Conservation (phyloP, 192 early-diverging fungal species). For the Rhizoclosmatium globosum region DNA sequence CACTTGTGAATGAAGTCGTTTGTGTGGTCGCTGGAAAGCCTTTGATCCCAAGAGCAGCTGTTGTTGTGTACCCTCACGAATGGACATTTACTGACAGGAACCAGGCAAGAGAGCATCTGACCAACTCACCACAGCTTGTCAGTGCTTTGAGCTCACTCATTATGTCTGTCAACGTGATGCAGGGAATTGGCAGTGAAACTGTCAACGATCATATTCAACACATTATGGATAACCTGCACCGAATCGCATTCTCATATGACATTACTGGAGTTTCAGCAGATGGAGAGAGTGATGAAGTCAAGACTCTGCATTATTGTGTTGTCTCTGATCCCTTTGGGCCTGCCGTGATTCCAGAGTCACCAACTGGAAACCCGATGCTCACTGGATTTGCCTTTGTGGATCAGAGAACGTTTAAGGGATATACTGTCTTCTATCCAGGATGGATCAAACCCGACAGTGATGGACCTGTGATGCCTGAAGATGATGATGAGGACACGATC, state of each 20-base stretch:
- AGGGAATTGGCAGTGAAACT: neutral
- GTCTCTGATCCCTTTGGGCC: constrained; percentile 13
- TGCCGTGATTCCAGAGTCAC: constrained; percentile 20
- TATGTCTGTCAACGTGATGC: constrained; percentile 15
- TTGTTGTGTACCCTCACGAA: constrained; percentile 29
- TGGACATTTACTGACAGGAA: constrained; percentile 7
- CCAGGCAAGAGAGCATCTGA: constrained; percentile 11
- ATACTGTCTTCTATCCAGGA: constrained; percentile 28
- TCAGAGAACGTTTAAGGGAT: constrained; percentile 6
- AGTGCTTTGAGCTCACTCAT: neutral
- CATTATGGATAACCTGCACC: constrained; percentile 27
- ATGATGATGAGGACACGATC: constrained; percentile 26
- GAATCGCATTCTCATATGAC: constrained; percentile 20
- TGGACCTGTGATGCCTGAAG: neutral
- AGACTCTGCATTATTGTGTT: constrained; percentile 12
- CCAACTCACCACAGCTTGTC: constrained; percentile 13
- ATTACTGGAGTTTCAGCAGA: neutral
- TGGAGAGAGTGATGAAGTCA: neutral
- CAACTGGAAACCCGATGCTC: neutral
- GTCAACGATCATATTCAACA: neutral
- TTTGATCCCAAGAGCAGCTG: constrained; percentile 25
- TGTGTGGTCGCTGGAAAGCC: constrained; percentile 7
- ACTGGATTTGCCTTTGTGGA: constrained; percentile 25
- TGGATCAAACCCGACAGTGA: constrained; percentile 19
- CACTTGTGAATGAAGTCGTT: neutral